Evolutionary conservation across 805 yeast species (phyloP), one percentile per base, ranked within the genome.

Genomic region (Myxozyma udenii): DNA sequence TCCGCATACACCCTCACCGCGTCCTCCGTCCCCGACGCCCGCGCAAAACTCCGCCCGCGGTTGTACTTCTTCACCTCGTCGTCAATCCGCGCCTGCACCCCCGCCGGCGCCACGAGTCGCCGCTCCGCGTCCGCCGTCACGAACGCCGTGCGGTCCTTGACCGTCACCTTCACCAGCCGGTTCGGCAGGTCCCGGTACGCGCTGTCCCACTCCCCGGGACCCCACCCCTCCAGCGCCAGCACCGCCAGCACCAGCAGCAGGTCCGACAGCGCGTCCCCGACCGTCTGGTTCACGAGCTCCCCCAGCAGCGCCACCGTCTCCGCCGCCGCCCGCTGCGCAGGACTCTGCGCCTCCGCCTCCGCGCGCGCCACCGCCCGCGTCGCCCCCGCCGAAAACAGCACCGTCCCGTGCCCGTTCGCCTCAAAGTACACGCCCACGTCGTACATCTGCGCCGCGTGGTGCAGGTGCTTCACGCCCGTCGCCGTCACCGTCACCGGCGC

Each of bases 381-480:
- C 44, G 74, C 79, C 12, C 71, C 67, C 0, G 79, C 75, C 3
- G 87, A 80, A 66, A 93, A 93, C 19, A 88, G 74, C 4, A 91
- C 95, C 0, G 98, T 93, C 12, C 98, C 98, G 66, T 93, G 98
- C n/a, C 98, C 98, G 66, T 93, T 93, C 48, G 98, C 98, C 72
- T 93, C 98, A 63, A 93, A 93, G 70, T 93, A 93, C 14, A 93
- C 83, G 23, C 98, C 98, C 55, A 91, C 77, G 64, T 89, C 98
- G 64, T 79, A 93, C 22, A 42, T 41, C 53, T 78, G 80, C 0
- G 95, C 93, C 45, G 89, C 95, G 64, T 91, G 97, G 67, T 93
- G 98, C 58, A 93, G 74, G 71, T 93, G 95, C 69, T 93, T 93
- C 32, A 93, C 98, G 36, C 98, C 98, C 1, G 98, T 93, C 39